Conservation (phyloP, 768 basidiomycete genomes). For the Peribolospora kevripleyi region DNA sequence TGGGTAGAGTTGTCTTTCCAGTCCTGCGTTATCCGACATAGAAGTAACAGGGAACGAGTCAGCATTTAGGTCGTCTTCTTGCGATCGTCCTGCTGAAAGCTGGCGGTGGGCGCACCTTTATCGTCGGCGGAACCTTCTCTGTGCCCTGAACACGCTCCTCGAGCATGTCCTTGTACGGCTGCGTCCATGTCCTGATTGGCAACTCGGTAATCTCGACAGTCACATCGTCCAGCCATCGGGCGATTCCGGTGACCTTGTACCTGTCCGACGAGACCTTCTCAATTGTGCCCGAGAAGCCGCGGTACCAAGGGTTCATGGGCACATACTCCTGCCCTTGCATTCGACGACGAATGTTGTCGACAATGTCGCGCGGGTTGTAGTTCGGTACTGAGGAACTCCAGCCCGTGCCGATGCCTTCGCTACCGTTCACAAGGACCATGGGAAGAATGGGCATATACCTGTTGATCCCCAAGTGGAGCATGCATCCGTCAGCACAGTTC, state of each 20-base stretch:
- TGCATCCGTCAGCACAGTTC: too few relatives aligned
- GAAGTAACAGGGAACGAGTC: not conserved
- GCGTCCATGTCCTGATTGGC: conserved; percentile 87
- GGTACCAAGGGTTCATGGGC: conserved; percentile 90
- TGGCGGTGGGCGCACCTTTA: conserved; percentile 34
- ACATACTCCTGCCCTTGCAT: conserved; percentile 65
- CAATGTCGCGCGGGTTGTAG: conserved; percentile 77
- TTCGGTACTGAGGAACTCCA: conserved; percentile 87
- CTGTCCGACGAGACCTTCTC: conserved; percentile 44
- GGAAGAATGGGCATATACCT: conserved; percentile 69
- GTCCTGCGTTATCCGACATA: conserved; percentile 31
- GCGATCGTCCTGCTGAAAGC: not conserved
- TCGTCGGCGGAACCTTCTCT: conserved; percentile 47
- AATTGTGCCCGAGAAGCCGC: conserved; percentile 75
- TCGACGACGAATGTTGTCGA: conserved; percentile 57
- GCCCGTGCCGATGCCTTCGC: conserved; percentile 94
- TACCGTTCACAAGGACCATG: conserved; percentile 70
- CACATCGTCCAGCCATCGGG: conserved; percentile 52
- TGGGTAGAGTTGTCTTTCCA: conserved; percentile 95
- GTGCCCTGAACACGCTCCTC: conserved; percentile 56
- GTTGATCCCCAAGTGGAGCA: not conserved
- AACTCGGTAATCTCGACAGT: conserved; percentile 87
- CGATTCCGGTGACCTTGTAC: conserved; percentile 48
- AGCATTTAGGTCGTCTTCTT: not conserved
- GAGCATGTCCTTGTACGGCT: conserved; percentile 69